phyloP scores from a whole-genome alignment of 2,329 filamentous ascomycete genomes.

The Pseudogymnoascus destructans region DNA sequence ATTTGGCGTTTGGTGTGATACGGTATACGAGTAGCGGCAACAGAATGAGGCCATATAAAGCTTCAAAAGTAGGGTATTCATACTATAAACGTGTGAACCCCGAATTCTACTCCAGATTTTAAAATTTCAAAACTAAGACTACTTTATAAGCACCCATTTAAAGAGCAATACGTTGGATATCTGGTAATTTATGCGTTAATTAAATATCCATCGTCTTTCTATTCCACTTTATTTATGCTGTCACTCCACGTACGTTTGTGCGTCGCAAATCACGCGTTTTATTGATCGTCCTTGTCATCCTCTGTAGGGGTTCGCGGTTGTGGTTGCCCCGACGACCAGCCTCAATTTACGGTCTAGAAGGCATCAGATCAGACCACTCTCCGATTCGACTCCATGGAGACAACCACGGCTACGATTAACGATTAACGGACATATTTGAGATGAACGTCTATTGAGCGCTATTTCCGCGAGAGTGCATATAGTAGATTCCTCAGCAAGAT shows the following conservation, averaged over 20 bases:
- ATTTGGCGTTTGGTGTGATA: not conserved
- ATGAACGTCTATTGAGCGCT: not conserved
- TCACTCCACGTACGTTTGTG: not conserved
- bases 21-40: not conserved
- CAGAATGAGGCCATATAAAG: constrained; percentile 1
- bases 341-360: constrained; percentile 4
- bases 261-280: not conserved
- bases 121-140: not conserved
- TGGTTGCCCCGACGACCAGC: constrained; percentile 2
- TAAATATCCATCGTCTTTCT: not conserved
- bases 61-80: constrained; percentile 4
- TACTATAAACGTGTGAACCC: constrained; percentile 4
- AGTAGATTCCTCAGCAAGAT: not conserved
- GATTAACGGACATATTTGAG: not conserved
- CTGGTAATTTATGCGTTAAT: not conserved
- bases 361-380: not conserved
- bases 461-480: not conserved
- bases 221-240: not conserved
- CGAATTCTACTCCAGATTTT: not conserved
- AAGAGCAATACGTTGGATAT: not conserved
- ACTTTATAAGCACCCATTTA: not conserved
- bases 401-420: constrained; percentile 7
- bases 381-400: not conserved
- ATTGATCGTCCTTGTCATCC: not conserved
- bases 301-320: not conserved